Evolutionary conservation across 148 eudicot species (phyloP), one percentile per base, ranked within the genome.

Genomic region (Amaranthus palmeri): DNA sequence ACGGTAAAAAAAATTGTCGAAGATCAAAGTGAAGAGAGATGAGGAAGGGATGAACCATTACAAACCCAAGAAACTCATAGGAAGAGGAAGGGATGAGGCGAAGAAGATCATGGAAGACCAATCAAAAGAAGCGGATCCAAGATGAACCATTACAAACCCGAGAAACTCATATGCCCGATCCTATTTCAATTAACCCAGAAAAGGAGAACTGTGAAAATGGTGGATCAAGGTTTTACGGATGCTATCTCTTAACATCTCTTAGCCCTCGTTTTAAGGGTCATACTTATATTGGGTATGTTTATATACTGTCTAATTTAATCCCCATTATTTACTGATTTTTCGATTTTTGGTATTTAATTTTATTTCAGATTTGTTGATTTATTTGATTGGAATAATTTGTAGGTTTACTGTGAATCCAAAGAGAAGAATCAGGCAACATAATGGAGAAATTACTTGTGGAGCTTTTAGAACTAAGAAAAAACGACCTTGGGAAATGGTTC

Each of bases 401-500:
- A 92, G 98, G 70, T 93, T 87, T 69, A 91, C 97, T 0, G 97
- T 93, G 77, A 91, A 93, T 65, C 98, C 98, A 6, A 80, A 81
- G 76, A 80, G 97, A 48, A 75, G 97, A 65, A 87, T 93, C 58
- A 83, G 92, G 75, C 98, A 93, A 79, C 98, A 93, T 68, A 93
- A 93, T 72, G 98, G 97, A 56, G 98, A 91, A 76, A 78, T 89
- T 0, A 81, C 85, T 61, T 78, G 89, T 17, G 98, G 98, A 12
- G 98, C 98, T 3, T 76, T 55, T 40, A 78, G 85, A 59, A 93
- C 98, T 1, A 89, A 89, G 88, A 82, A 54, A 40, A 87, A 84
- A 74, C 91, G 98, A 8, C 98, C 98, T 8, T 93, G 98, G 98
- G 98, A 89, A 75, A 93, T 93, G 97, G 87, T 84, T 69, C 60